Evolutionary conservation across 2,329 filamentous ascomycete genomes (phyloP), one percentile per base, ranked within the genome.

Genomic region (Fusarium clavum): DNA sequence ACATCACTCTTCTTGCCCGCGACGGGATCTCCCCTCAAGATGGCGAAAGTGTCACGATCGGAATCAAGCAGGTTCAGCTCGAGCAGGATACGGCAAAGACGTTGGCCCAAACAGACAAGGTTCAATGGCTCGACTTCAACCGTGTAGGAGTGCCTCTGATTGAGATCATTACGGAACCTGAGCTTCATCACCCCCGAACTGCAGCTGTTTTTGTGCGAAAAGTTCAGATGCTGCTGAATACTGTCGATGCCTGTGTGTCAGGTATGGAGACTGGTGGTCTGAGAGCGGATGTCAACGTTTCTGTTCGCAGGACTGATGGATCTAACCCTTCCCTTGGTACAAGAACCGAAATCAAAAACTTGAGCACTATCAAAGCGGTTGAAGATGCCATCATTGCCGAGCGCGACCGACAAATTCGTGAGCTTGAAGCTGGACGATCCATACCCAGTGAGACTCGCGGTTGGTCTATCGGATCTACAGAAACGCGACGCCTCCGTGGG

Each of bases 81-180:
- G 96, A 99, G 82, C 96, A 99, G 81, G 96, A 99, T 79, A 98
- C 96, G 1, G 96, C 94, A 71, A 98, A 98, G 81, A 98, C 95
- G 1, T 87, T 94, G 41, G 90, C 93, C 29, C 91, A 95, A 73
- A 88, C 92, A 3, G 89, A 88, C 14, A 90, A 88, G 14, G 87
- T 88, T 8, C 90, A 94, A 70, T 90, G 97, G 77, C 86, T 99
- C 27, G 96, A 99, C 78, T 94, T 98, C 81, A 98, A 98, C 78
- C 91, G 96, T 29, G 94, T 96, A 6, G 96, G 94, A 5, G 88
- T 94, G 55, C 94, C 96, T 7, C 85, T 99, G 48, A 92, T 99
- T 68, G 96, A 99, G 80, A 96, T 99, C 72, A 98, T 99, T 72
- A 97, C 95, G 0, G 85, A 92, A 48, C 96, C 96, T 0, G 89